Evolutionary conservation across 2,329 filamentous ascomycete species (phyloP), one percentile per base, ranked within the genome.

Genomic region (Cordyceps farinosa): DNA sequence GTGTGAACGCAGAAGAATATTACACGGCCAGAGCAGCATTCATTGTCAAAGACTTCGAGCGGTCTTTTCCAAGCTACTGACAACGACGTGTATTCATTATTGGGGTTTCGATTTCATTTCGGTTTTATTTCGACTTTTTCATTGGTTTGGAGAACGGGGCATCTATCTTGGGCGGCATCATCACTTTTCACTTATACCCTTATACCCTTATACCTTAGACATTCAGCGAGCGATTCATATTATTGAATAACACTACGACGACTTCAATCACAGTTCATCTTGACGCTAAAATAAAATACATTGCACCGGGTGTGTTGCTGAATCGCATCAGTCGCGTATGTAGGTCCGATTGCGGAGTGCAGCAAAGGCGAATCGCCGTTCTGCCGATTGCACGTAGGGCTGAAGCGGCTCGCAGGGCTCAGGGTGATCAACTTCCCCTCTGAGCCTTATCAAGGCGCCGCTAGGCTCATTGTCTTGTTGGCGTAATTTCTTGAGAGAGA

Each of bases 161-260:
- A 38, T 36, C 50, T 36, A 3, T 53, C 11, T 30, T 56, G 53
- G 40, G 40, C 40, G 53, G 53, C 53, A 34, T 56, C 38, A 45
- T 17, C 53, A 56, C 40, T 45, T 45, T 45, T 34, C 27, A 48
- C 29, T 27, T 56, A 56, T 56, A 56, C 40, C 53, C 53, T 22
- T 22, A 34, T 45, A 22, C 22, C 22, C 22, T 40, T 13, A 22
- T 40, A 40, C 11, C 27, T 56, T 56, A 45, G 53, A 56, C 53
- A 32, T 22, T 45, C 10, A 7, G 40, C 53, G 17, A 34, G 40
- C 34, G n/a, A 5, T 45, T 45, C 5, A 13, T 22, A 22, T 40
- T 22, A 17, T 34, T 56, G 53, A n/a, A 17, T 29, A 10, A 34
- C 40, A 15, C 45, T 27, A 27, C 17, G 10, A 45, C 34, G 10